These are phyloP conservation scores for Leccinum pellstonianum DNA, from an alignment of 768 basidiomycete species.

Conservation along the genomic window DNA sequence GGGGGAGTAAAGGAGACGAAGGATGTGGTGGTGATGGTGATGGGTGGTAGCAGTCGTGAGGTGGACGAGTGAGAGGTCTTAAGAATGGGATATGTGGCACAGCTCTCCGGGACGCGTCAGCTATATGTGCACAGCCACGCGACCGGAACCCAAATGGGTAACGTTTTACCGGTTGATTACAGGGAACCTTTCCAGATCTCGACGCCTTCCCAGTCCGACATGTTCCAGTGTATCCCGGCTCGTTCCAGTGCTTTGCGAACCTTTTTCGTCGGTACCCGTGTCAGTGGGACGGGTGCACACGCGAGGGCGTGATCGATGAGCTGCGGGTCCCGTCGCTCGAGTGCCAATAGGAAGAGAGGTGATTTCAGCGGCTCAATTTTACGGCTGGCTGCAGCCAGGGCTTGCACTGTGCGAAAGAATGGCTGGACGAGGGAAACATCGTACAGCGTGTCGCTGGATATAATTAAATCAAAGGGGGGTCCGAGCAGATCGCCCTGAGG, in stretches of 20 bases:
- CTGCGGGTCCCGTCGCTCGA: conserved; percentile 75
- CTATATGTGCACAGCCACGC: conserved; percentile 27
- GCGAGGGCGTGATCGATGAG: conserved; percentile 59
- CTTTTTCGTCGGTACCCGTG: conserved; percentile 58
- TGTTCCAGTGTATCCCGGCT: conserved; percentile 56
- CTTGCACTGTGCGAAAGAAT: conserved; percentile 65
- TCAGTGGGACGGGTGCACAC: conserved; percentile 57
- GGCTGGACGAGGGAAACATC: conserved; percentile 57
- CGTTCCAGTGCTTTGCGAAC: conserved; percentile 60
- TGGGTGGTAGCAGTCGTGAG: neutral
- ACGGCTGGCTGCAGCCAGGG: conserved; percentile 38
- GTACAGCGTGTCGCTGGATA: conserved; percentile 85
- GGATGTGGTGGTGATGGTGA: neutral
- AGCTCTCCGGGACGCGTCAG: conserved; percentile 33
- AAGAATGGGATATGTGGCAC: conserved; percentile 26
- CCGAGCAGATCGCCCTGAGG: conserved; percentile 24
- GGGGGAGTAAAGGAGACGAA: neutral
- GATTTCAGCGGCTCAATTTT: neutral
- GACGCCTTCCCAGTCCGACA: conserved; percentile 75
- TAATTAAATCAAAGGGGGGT: conserved; percentile 73
- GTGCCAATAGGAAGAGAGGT: conserved; percentile 42
- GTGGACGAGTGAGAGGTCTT: conserved; percentile 11
- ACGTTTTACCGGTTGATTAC: neutral
- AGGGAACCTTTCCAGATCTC: conserved; percentile 64
- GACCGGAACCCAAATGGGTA: neutral